Conservation (phyloP, 1,284 basidiomycete species). For the Ustilago esculenta region DNA sequence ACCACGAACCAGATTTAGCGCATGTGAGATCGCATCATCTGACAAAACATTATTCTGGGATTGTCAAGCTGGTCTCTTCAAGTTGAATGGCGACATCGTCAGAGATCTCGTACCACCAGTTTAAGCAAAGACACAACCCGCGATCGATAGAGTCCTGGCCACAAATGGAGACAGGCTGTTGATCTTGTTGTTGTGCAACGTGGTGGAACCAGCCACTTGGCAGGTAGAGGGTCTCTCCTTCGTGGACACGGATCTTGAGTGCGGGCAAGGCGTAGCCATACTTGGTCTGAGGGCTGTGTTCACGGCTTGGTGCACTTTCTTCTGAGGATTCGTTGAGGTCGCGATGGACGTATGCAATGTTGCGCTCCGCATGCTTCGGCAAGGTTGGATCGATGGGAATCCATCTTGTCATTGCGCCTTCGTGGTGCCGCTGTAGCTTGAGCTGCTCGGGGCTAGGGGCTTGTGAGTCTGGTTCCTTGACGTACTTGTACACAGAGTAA, state of each 20-base stretch:
- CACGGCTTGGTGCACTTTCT: background rate
- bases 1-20: too few relatives aligned
- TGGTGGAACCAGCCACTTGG: constrained; percentile 63
- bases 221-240: constrained; percentile 57
- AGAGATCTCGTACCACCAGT: constrained; percentile 62
- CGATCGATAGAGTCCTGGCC: constrained; percentile 5
- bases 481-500: constrained; percentile 20
- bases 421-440: constrained; percentile 12
- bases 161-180: constrained; percentile 9
- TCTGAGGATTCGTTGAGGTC: constrained; percentile 15
- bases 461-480: background rate
- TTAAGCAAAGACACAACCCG: constrained; percentile 57
- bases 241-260: constrained; percentile 53
- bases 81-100: constrained; percentile 40
- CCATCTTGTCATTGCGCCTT: constrained; percentile 48
- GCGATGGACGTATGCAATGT: constrained; percentile 35
- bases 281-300: constrained; percentile 21
- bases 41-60: constrained; percentile 1
- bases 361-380: constrained; percentile 37
- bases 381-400: constrained; percentile 55
- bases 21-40: too few relatives aligned
- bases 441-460: constrained; percentile 1
- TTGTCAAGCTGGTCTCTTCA: constrained; percentile 25
- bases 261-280: constrained; percentile 49
- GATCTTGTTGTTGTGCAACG: constrained; percentile 55